Conservation (phyloP, 371 early-diverging fungal genomes). For the Cokeromyces recurvatus region DNA sequence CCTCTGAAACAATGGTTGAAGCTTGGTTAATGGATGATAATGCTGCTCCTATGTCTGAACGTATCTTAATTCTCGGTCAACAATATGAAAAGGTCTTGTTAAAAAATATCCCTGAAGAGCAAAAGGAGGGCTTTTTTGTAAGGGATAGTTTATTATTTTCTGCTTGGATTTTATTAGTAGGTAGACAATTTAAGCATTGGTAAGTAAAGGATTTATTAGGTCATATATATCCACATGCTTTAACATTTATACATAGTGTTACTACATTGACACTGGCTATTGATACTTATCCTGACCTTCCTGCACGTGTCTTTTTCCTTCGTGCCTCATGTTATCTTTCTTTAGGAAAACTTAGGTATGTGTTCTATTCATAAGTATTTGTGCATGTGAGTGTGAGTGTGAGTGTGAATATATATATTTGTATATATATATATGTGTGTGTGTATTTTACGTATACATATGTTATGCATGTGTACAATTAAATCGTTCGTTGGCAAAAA, state of each 20-base stretch:
- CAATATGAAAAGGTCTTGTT: constrained; percentile 27
- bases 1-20: constrained; percentile 57
- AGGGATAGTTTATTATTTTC: constrained; percentile 45
- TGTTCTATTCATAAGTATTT: background rate
- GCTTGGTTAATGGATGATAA: constrained; percentile 69
- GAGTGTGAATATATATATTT: background rate
- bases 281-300: constrained; percentile 52
- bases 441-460: no score
- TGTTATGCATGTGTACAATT: no score
- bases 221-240: background rate
- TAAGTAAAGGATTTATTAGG: constrained; percentile 14
- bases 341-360: constrained; percentile 47
- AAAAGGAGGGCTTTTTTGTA: constrained; percentile 49
- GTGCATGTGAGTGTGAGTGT: background rate
- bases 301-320: constrained; percentile 56
- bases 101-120: constrained; percentile 43
- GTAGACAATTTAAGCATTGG: constrained; percentile 63
- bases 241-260: constrained; percentile 25
- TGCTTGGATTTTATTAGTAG: constrained; percentile 61
- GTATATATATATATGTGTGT: no score
- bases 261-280: constrained; percentile 60
- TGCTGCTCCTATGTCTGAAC: constrained; percentile 62
- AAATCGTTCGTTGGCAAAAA: no score
- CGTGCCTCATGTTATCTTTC: constrained; percentile 62
- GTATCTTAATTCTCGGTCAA: constrained; percentile 16